Conservation (phyloP, 257 asterid genomes). For the Rauvolfia tetraphylla region DNA sequence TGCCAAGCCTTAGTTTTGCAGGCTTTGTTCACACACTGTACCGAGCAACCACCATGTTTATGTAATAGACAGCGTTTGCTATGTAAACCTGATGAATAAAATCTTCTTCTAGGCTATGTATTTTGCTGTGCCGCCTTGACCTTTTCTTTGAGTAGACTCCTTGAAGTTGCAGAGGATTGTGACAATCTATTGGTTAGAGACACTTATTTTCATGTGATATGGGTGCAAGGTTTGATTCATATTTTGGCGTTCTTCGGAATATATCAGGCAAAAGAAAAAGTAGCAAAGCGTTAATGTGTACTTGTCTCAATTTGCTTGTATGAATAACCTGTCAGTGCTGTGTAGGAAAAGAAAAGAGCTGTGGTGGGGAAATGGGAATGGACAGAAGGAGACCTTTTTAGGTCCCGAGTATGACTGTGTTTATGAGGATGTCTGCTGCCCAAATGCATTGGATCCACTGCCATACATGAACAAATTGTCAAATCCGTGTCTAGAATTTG, state of each 20-base stretch:
- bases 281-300: too few species aligned
- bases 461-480: too few species aligned
- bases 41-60: conserved; percentile 22
- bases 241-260: too few species aligned
- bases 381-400: background rate
- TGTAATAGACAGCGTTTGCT: conserved; percentile 8
- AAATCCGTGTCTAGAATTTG: too few species aligned
- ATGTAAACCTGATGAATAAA: conserved; percentile 14
- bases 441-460: background rate
- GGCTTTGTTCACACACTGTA: conserved; percentile 48
- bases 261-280: too few species aligned
- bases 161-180: too few species aligned
- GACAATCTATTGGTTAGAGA: too few species aligned
- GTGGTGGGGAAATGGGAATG: background rate
- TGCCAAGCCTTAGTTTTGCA: conserved; percentile 67
- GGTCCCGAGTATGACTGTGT: background rate
- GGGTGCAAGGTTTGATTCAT: too few species aligned
- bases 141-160: background rate
- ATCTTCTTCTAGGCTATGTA: background rate
- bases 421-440: background rate
- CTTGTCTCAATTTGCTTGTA: too few species aligned
- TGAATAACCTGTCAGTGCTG: too few species aligned
- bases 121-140: background rate
- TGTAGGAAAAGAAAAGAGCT: background rate
- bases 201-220: too few species aligned